These are phyloP conservation scores for Luvunga scandens DNA, from an alignment of 345 rosid genomes.

Conservation along the genomic window DNA sequence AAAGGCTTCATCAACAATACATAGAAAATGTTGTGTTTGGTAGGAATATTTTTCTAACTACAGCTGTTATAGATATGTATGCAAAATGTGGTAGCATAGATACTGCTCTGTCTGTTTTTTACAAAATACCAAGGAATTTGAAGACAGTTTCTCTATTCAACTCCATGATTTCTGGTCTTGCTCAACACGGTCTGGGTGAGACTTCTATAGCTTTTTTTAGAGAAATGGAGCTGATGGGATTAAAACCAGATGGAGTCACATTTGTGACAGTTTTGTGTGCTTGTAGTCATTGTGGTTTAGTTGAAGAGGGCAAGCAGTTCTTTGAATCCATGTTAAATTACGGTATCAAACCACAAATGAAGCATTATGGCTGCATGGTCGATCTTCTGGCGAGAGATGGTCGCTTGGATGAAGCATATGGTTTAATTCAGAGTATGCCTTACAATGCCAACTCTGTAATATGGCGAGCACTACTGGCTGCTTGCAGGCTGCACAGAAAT, in stretches of 20 bases:
- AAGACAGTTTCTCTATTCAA: conserved; percentile 47
- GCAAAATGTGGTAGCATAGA: conserved; percentile 55
- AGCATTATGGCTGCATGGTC: conserved; percentile 62
- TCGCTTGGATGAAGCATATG: conserved; percentile 48
- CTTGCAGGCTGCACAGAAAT: conserved; percentile 37
- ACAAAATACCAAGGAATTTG: conserved; percentile 18
- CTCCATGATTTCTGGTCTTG: conserved; percentile 53
- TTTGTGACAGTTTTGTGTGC: conserved; percentile 55
- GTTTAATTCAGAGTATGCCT: conserved; percentile 47
- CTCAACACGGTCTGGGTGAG: conserved; percentile 52
- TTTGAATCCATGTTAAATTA: conserved; percentile 41
- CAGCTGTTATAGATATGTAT: conserved; percentile 57
- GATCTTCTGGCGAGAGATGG: conserved; percentile 67
- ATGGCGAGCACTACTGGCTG: conserved; percentile 44
- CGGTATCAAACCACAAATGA: conserved; percentile 34
- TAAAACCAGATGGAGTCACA: conserved; percentile 49
- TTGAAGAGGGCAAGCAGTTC: conserved; percentile 40
- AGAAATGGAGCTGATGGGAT: conserved; percentile 38
- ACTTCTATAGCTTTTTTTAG: conserved; percentile 36
- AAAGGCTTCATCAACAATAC: conserved; percentile 34
- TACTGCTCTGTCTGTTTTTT: conserved; percentile 37
- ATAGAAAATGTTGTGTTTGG: conserved; percentile 31
- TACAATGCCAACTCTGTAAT: conserved; percentile 44
- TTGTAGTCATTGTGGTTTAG: conserved; percentile 56
- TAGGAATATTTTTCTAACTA: conserved; percentile 36